These are phyloP conservation scores for Talaromyces adpressus DNA, from an alignment of 495 filamentous ascomycete genomes.

Conservation along the genomic window DNA sequence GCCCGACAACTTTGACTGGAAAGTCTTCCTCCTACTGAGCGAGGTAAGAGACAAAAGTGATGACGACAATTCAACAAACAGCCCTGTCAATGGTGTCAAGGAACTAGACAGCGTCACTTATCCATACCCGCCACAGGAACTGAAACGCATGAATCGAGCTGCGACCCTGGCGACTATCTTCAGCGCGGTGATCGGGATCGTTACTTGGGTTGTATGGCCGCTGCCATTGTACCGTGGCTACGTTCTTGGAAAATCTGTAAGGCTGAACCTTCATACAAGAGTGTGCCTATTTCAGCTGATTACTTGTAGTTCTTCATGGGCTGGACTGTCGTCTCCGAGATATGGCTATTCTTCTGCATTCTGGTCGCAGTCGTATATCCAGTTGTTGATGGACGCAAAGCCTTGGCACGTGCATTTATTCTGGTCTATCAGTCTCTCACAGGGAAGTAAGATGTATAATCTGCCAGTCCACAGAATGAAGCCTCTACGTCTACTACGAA, in stretches of 20 bases:
- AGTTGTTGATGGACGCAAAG: not conserved
- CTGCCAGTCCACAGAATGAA: not conserved
- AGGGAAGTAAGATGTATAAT: not conserved
- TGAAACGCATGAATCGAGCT: not conserved
- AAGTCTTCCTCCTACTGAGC: not conserved
- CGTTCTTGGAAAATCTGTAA: not conserved
- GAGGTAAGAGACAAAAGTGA: constrained; percentile 1
- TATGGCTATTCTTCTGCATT: constrained; percentile 3
- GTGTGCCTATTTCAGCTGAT: not conserved
- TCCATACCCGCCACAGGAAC: not conserved
- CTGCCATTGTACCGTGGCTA: not conserved
- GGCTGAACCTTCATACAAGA: not conserved
- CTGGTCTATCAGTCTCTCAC: not conserved
- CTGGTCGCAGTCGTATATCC: not conserved
- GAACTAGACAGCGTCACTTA: not conserved
- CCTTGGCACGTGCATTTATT: not conserved
- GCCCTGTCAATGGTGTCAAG: not conserved
- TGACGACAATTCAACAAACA: not conserved
- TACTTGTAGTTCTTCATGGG: not conserved
- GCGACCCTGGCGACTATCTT: not conserved
- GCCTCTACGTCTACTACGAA: not conserved
- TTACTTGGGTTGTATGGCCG: not conserved
- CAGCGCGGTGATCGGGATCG: not conserved
- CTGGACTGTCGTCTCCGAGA: not conserved
- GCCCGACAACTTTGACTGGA: constrained; percentile 9